Percentiles rank a stretch among this genome's conserved stretches.
These are phyloP conservation scores for Silybum marianum DNA, from an alignment of 129 eudicot species.

Conservation along the genomic window DNA sequence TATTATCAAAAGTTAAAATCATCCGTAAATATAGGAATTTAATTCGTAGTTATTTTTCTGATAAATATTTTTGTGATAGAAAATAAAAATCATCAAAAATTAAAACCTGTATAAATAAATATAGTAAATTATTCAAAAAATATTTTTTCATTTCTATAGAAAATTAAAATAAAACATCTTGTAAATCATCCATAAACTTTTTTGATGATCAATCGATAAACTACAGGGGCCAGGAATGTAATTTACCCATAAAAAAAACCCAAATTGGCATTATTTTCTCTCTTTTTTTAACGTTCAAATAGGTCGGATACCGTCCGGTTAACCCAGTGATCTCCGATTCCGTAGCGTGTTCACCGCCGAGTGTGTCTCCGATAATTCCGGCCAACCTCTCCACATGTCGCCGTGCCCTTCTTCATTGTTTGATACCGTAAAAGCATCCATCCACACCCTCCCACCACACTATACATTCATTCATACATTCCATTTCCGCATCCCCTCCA, in stretches of 20 bases:
- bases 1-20: too few relatives aligned
- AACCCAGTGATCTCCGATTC: neutral
- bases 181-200: too few relatives aligned
- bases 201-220: too few relatives aligned
- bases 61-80: too few relatives aligned
- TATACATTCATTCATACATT: neutral
- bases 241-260: neutral
- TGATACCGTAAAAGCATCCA: constrained; percentile 1
- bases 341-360: neutral
- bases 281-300: neutral
- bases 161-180: too few relatives aligned
- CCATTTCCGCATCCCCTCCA: neutral
- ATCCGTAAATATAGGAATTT: too few relatives aligned
- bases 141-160: too few relatives aligned
- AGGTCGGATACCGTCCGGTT: neutral
- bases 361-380: constrained; percentile 11
- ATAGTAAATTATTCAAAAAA: too few relatives aligned
- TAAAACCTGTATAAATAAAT: too few relatives aligned
- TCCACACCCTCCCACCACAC: constrained; percentile 19
- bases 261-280: neutral
- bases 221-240: neutral
- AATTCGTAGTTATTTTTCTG: too few relatives aligned
- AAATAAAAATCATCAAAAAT: too few relatives aligned
- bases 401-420: constrained; percentile 1
- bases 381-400: constrained; percentile 22